Percentiles rank a stretch among this genome's conserved stretches.
Conservation (phyloP, 225 moss, liverwort and hornwort genomes). For the Sphagnum contortum region DNA sequence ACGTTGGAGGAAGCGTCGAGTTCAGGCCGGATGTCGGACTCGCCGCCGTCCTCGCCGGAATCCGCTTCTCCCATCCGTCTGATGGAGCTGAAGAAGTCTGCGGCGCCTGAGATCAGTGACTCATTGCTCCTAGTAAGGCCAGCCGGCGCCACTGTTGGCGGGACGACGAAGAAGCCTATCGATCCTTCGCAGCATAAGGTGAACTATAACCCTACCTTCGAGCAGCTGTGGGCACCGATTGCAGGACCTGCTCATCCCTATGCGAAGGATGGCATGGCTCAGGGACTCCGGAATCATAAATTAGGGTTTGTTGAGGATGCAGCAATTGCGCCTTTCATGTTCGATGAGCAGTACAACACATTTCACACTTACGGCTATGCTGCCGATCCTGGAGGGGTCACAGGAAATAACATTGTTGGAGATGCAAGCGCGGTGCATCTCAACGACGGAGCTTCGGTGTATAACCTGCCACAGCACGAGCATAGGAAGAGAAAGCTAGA, state of each 20-base stretch:
- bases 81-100: slow-evolving; percentile 43
- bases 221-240: slow-evolving; percentile 95
- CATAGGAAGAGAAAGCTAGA: slow-evolving; percentile 69
- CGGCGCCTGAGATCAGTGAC: slow-evolving; percentile 84
- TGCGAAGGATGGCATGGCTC: slow-evolving; percentile 80
- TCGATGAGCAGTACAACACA: slow-evolving; percentile 96
- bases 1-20: slow-evolving; percentile 30
- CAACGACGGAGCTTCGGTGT: slow-evolving; percentile 73
- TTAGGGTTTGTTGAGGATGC: slow-evolving; percentile 95
- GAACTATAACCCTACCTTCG: slow-evolving; percentile 85
- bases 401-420: slow-evolving; percentile 66
- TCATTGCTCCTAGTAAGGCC: slow-evolving; percentile 27
- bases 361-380: slow-evolving; percentile 88
- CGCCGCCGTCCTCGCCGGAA: slow-evolving; percentile 24
- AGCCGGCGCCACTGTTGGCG: slow-evolving; percentile 12
- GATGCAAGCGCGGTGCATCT: slow-evolving; percentile 39
- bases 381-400: slow-evolving; percentile 65
- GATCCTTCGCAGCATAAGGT: slow-evolving; percentile 80
- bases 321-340: slow-evolving; percentile 84
- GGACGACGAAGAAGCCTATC: slow-evolving; percentile 39
- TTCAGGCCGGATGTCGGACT: slow-evolving; percentile 29
- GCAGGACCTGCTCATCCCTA: slow-evolving; percentile 89
- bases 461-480: slow-evolving; percentile 79
- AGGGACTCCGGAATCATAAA: slow-evolving; percentile 87
- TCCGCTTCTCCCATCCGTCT: slow-evolving; percentile 62